These are phyloP conservation scores for Solanum hybrid DNA, from an alignment of 305 asterid genomes.

Conservation along the genomic window DNA sequence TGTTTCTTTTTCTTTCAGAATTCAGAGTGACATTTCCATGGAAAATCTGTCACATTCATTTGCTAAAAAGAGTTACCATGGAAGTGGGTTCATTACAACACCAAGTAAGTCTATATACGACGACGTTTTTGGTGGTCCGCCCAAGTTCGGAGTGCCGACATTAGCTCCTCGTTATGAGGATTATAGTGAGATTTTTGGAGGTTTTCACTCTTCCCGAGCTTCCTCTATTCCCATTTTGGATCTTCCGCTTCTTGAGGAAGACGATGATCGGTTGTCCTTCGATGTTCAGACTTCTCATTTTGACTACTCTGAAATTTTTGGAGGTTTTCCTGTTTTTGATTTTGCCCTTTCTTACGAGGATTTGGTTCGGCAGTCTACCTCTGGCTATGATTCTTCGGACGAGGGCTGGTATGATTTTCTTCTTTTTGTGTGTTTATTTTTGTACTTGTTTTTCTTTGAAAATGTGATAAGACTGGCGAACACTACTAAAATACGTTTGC, in stretches of 20 bases:
- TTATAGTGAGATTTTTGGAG: conserved; percentile 74
- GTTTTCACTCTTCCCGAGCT: conserved; percentile 60
- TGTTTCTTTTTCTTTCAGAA: not conserved
- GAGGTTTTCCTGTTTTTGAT: conserved; percentile 32
- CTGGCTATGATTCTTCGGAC: conserved; percentile 53
- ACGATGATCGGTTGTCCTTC: conserved; percentile 23
- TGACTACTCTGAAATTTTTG: conserved; percentile 65
- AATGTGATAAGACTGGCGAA: not conserved
- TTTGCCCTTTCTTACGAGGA: conserved; percentile 48
- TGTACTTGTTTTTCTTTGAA: not conserved
- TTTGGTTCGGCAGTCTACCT: conserved; percentile 38
- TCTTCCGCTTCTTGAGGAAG: conserved; percentile 34
- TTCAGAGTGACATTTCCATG: conserved; percentile 24
- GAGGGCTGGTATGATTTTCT: conserved; percentile 50
- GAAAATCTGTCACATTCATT: conserved; percentile 50
- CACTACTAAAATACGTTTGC: not conserved
- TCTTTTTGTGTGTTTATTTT: not conserved
- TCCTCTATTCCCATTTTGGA: conserved; percentile 73
- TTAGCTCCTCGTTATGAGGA: conserved; percentile 76
- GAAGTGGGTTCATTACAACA: conserved; percentile 33
- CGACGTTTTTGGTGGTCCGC: conserved; percentile 61
- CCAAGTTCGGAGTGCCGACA: conserved; percentile 37
- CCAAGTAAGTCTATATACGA: conserved; percentile 63
- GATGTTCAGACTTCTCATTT: conserved; percentile 34
- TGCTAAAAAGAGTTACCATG: conserved; percentile 44